These are phyloP conservation scores for Rhodosporidiobolus sp. DNA, from an alignment of 768 basidiomycete genomes.

Conservation along the genomic window DNA sequence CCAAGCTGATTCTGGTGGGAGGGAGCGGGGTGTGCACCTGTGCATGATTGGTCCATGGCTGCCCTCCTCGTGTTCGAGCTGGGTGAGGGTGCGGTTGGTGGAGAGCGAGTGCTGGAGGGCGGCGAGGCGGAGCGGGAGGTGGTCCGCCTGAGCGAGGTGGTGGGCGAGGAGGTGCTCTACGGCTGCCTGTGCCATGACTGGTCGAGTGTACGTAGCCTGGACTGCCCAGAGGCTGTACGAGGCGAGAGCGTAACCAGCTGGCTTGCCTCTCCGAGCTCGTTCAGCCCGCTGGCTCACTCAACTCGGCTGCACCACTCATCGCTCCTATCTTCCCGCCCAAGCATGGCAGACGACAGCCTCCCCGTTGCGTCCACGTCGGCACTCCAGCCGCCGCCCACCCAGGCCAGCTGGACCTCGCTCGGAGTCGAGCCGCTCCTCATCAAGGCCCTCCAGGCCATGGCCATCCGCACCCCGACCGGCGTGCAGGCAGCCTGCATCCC, in stretches of 20 bases:
- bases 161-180: conserved; percentile 30
- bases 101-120: not conserved
- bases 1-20: not conserved
- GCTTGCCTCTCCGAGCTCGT: no score
- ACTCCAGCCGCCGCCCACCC: not conserved
- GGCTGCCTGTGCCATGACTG: not conserved
- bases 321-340: not conserved
- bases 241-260: not conserved
- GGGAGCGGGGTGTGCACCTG: conserved; percentile 8
- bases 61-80: conserved; percentile 22
- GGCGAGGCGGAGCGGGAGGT: not conserved
- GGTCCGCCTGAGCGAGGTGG: conserved; percentile 18
- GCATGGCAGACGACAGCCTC: not conserved
- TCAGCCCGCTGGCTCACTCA: no score
- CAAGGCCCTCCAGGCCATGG: conserved; percentile 70
- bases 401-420: conserved; percentile 48
- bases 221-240: not conserved
- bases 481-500: conserved; percentile 90
- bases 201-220: no score
- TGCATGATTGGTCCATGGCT: conserved; percentile 22
- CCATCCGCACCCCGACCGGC: conserved; percentile 77
- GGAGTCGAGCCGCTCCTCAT: conserved; percentile 57
- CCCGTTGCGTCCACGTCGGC: not conserved
- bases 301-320: not conserved
- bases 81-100: not conserved